Conservation (phyloP, 371 early-diverging fungal species). For the Lichtheimia hyalospora region DNA sequence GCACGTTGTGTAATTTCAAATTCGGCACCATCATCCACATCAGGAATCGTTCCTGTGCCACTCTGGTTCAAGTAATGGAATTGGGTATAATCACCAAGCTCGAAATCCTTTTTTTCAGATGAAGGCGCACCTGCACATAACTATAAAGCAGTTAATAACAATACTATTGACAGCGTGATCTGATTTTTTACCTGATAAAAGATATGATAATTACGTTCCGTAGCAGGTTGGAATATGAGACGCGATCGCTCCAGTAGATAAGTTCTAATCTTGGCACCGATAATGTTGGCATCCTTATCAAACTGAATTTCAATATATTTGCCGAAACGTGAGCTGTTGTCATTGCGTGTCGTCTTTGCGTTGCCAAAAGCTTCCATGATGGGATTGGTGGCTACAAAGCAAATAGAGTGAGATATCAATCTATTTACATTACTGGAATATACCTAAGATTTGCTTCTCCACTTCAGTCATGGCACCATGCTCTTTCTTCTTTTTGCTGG, state of each 20-base stretch:
- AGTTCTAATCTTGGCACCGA: constrained; percentile 91
- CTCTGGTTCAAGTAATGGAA: constrained; percentile 86
- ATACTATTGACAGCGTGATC: neutral
- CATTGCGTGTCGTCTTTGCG: constrained; percentile 97
- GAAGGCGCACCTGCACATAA: constrained; percentile 83
- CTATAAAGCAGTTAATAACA: constrained; percentile 20
- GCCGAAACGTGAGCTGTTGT: constrained; percentile 97
- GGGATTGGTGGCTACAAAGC: constrained; percentile 81
- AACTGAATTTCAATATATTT: constrained; percentile 94
- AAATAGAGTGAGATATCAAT: neutral
- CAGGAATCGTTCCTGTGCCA: constrained; percentile 67
- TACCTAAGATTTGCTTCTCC: constrained; percentile 77
- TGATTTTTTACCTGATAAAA: constrained; percentile 78
- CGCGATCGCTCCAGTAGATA: constrained; percentile 96
- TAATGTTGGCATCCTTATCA: constrained; percentile 71
- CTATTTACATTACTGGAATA: neutral
- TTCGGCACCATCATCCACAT: constrained; percentile 85
- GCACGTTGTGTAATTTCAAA: constrained; percentile 82
- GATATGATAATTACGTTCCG: constrained; percentile 97
- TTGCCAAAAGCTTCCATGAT: constrained; percentile 99
- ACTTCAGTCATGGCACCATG: constrained; percentile 71
- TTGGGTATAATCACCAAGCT: constrained; percentile 63
- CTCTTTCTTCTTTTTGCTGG: constrained; percentile 33
- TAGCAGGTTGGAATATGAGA: constrained; percentile 83
- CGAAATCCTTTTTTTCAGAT: constrained; percentile 73